Evolutionary conservation across 208 protist genomes (phyloP).

Genomic region (Leptomonas seymouri): DNA sequence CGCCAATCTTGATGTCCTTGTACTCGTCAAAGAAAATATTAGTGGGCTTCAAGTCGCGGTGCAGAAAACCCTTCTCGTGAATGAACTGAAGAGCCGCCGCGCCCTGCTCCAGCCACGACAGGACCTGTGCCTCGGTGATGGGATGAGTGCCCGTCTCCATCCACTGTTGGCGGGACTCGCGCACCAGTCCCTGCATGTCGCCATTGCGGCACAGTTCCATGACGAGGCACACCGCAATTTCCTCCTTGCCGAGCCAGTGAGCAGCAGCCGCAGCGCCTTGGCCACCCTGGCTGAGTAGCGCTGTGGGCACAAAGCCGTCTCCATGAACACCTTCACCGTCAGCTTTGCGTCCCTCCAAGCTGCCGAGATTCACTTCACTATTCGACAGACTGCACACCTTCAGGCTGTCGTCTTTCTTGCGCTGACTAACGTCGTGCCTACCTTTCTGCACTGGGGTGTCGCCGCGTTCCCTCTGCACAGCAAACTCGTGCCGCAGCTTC

Average conservation of each 20-base stretch:
- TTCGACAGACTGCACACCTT: slow-evolving; percentile 31
- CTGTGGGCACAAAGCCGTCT: slow-evolving; percentile 4
- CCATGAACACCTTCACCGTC: background rate
- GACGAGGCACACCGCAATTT: slow-evolving; percentile 82
- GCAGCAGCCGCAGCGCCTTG: background rate
- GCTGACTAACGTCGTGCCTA: background rate
- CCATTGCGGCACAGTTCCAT: slow-evolving; percentile 88
- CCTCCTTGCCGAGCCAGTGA: slow-evolving; percentile 37
- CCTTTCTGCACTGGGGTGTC: slow-evolving; percentile 12
- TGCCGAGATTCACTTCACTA: slow-evolving; percentile 22
- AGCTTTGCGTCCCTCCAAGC: background rate
- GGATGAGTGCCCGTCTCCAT: slow-evolving; percentile 74
- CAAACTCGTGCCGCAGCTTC: slow-evolving; percentile 56
- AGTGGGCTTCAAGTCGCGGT: slow-evolving; percentile 91
- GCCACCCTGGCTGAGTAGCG: slow-evolving; percentile 12
- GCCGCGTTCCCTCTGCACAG: slow-evolving; percentile 20
- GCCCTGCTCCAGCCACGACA: slow-evolving; percentile 84
- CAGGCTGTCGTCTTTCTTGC: slow-evolving; percentile 11
- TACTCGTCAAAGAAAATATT: slow-evolving; percentile 91
- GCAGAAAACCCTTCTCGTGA: slow-evolving; percentile 81
- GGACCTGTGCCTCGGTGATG: slow-evolving; percentile 57
- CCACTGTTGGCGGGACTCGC: slow-evolving; percentile 60
- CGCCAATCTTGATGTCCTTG: slow-evolving; percentile 80
- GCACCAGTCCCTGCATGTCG: slow-evolving; percentile 69
- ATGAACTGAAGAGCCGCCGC: slow-evolving; percentile 79